Evolutionary conservation across 257 asterid genomes (phyloP), one percentile per base, ranked within the genome.

Genomic region (Ocimum tenuiflorum): DNA sequence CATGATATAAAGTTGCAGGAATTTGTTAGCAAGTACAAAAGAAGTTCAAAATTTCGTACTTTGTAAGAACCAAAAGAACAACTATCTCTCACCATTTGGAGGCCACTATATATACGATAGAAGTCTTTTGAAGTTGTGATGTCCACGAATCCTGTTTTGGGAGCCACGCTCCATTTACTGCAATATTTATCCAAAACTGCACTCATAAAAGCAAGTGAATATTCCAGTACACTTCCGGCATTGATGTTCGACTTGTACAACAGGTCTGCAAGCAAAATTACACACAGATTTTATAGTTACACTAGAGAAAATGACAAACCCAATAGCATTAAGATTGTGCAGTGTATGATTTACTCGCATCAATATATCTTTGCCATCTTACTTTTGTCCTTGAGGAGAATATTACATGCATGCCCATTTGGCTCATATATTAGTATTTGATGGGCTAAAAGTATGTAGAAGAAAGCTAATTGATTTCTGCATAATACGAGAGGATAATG

Each of bases 171-270:
- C 99, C 99, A 92, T 79, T 88, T 89, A 72, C 80, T 86, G 52
- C 99, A 92, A 78, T 89, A 92, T 72, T 89, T 92, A 69, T 92
- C 99, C 66, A 92, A 69, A 68, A 95, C 96, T 54, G 99, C 99
- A 81, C 97, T 92, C 33, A 94, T 88, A 72, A 94, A 94, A 71
- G 99, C 99, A 67, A 94, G 95, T 18, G 97, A 87, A 73, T 90
- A 94, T 73, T 94, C 99, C 79, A 94, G 85, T 65, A 90, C 99
- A 66, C 97, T 94, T 78, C 99, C 99, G 18, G 96, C 91, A 52
- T 89, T 86, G 29, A 87, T 86, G 75, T 86, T 89, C 74, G 97
- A 84, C 81, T 89, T 94, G 77, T 89, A 94, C 65, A 94, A 79
- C 65, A 94, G 83, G 81, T 94, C 99, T 92, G 95, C 47, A 60